Evolutionary conservation across 2,329 filamentous ascomycete species (phyloP), one percentile per base, ranked within the genome.

Genomic region (Alternaria viburni): DNA sequence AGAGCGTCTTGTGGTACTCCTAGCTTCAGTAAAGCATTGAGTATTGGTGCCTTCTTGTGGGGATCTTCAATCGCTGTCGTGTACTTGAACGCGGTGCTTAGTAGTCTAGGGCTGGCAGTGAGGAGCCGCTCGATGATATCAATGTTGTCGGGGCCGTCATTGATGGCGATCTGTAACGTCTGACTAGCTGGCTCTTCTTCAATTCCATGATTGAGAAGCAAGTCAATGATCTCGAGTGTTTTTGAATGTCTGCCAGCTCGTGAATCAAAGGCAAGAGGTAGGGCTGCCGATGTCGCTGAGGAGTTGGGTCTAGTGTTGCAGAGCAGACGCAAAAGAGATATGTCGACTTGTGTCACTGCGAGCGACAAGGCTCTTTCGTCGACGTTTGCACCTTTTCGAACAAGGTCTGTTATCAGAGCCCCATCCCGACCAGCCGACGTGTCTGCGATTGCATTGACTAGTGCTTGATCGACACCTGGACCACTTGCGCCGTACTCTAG

Each of bases 91-190:
- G 75, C 77, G 3, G 66, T 57, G 13, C 69, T 69, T 17, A 75
- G 60, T 5, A 79, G 52, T 12, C 64, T 66, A 8, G 73, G 51
- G 17, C 73, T 66, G 4, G 69, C 67, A 41, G 60, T 61, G 17
- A 79, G 67, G 19, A 79, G 61, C 4, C 69, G 69, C 45, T 73
- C 62, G n/a, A 78, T 66, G 13, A 79, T 72, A 41, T 79, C 77
- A 13, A 78, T 62, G 45, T 79, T 79, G 9, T 66, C 55, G 6
- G 69, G 63, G 2, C 77, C 77, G 9, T 74, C 77, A 46, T 66
- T 65, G 8, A 78, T 69, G 9, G 76, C 75, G 19, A 73, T 65
- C n/a, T 68, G 64, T 5, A 78, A 59, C 4, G 74, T 58, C 60
- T 70, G 64, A 8, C 67, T 52, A 10, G 71, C 71, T n/a, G 67